A percentile compares a stretch with the other conserved stretches of the same genome.
Conservation (phyloP, 176 grass and related monocot species). For the Hsuehochloa calcarea region DNA sequence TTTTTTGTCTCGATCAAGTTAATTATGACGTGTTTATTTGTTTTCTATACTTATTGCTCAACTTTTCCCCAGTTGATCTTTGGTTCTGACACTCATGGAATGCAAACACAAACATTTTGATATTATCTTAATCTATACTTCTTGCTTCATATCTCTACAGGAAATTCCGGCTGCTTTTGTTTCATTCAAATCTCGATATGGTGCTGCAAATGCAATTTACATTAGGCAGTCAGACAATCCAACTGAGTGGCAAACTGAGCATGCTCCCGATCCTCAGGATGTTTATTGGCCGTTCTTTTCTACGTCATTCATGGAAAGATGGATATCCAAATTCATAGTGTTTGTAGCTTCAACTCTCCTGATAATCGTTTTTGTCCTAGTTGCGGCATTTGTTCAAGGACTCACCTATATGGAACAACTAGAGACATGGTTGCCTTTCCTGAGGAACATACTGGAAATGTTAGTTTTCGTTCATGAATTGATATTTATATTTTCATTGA, state of each 20-base stretch:
- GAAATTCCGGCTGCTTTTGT: slow-evolving; percentile 83
- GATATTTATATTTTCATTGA: not conserved
- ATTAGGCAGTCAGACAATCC: slow-evolving; percentile 79
- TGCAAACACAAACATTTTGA: not conserved
- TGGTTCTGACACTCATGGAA: not conserved
- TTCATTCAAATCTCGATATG: slow-evolving; percentile 80
- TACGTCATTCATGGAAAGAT: slow-evolving; percentile 85
- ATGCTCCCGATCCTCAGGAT: slow-evolving; percentile 74
- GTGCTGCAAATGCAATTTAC: slow-evolving; percentile 64
- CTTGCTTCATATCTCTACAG: slow-evolving; percentile 40
- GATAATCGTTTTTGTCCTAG: slow-evolving; percentile 75
- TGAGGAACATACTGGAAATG: slow-evolving; percentile 72
- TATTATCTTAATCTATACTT: slow-evolving; percentile 14
- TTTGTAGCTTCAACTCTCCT: slow-evolving; percentile 72
- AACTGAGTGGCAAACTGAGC: slow-evolving; percentile 85
- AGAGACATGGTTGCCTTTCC: slow-evolving; percentile 83
- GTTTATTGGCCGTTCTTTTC: slow-evolving; percentile 98
- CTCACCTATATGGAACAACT: slow-evolving; percentile 87
- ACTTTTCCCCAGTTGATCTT: not conserved
- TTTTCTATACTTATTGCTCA: not conserved
- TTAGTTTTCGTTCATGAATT: slow-evolving; percentile 41
- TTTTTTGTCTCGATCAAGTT: not conserved
- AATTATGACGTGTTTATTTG: not conserved
- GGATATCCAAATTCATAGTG: slow-evolving; percentile 87
- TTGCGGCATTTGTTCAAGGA: slow-evolving; percentile 85